Conservation (phyloP, 31 red algal species). For the Odonthalia washingtoniensis region DNA sequence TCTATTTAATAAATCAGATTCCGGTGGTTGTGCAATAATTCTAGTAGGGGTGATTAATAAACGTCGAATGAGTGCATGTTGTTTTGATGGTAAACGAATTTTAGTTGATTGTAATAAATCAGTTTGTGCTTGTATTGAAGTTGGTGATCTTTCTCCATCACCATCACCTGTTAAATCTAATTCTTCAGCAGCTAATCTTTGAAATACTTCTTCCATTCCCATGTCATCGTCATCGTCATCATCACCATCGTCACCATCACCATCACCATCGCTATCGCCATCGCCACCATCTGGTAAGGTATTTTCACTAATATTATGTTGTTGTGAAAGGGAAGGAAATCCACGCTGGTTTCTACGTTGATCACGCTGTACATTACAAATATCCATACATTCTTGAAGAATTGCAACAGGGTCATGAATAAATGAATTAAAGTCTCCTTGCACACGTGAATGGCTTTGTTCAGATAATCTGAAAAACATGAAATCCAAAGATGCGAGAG, state of each 20-base stretch:
- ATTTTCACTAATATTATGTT: no score
- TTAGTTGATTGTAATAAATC: background rate
- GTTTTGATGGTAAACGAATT: background rate
- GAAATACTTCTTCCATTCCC: background rate
- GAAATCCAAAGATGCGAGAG: constrained; percentile 5
- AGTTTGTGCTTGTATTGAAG: background rate
- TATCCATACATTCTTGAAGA: background rate
- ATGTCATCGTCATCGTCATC: constrained; percentile 5
- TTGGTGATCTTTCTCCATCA: background rate
- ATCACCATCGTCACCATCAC: background rate
- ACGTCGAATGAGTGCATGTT: constrained; percentile 38
- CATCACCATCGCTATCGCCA: background rate
- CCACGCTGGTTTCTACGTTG: no score
- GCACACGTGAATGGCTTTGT: background rate
- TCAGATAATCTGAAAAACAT: constrained; percentile 14
- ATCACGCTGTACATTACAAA: background rate
- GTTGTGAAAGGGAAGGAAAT: no score
- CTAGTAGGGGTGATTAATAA: constrained; percentile 42
- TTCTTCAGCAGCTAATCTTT: constrained; percentile 1
- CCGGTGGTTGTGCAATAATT: constrained; percentile 22
- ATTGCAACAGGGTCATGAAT: background rate
- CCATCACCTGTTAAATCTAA: background rate
- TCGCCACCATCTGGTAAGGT: no score
- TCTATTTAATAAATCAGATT: constrained; percentile 49
- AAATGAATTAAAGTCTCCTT: background rate